Base-by-base conservation (phyloP, 2,329 filamentous ascomycete species). In the Diplodia sapinea region DNA sequence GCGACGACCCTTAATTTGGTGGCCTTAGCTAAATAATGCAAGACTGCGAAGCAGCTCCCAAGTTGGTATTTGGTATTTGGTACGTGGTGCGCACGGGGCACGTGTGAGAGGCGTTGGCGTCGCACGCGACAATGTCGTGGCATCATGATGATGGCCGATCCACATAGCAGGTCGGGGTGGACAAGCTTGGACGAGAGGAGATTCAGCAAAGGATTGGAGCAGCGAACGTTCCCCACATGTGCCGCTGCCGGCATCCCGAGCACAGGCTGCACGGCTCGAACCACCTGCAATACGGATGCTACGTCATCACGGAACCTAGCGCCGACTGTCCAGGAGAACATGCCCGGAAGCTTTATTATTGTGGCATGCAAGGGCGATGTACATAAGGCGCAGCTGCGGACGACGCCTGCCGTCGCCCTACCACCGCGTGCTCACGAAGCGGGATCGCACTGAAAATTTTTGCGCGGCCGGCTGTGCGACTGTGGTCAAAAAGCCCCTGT, bases 171-270 rank as follows among this genome's bases (percentile, higher is more conserved):
- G 36, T 47, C 36, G 36, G 50, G 40, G 56, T 61, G 56, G 56
- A 61, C 56, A 20, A 47, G 56, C 36, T 43, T 59, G 56, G 38
- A 26, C 38, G 17, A 31, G 43, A 33, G 17, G 57, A 47, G 38
- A 40, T 47, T 33, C 57, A 20, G 26, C 57, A 23, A 51, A 38
- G 31, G 57, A 31, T 49, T 50, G 57, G 54, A 40, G 57, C 23
- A 47, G 62, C 49, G 43, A 20, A 54, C 47, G 43, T 55, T 65
- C 50, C 50, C 62, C 62, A 52, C 62, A 65, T 47, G 7, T 62
- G 23, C 17, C 29, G 17, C 43, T 63, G 43, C 59, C 43, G 47
- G 59, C 17, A 20, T 62, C 15, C 57, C 57, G 57, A 62, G 20
- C 56, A 26, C 57, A 17, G 29, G 47, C 15, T 36, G 11, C 29